Conservation (phyloP, 306 rosid species). For the Mucuna pruriens region DNA sequence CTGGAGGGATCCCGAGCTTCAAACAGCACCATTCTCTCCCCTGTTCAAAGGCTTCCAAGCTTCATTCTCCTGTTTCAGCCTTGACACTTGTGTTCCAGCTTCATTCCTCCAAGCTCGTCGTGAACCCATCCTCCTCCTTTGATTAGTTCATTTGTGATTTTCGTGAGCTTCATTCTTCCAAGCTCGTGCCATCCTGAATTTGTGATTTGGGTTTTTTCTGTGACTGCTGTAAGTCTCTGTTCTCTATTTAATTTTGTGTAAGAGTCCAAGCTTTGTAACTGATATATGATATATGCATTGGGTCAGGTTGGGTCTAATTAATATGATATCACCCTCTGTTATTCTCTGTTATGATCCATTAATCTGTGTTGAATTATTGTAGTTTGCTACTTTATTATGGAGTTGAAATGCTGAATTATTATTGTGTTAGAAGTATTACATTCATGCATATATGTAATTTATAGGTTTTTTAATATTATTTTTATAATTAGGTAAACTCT, state of each 20-base stretch:
- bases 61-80: background rate
- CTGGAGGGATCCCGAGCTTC: background rate
- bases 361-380: background rate
- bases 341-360: background rate
- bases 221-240: background rate
- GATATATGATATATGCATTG: background rate
- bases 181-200: background rate
- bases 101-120: background rate
- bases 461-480: background rate
- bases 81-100: background rate
- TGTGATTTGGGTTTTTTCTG: background rate
- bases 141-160: background rate
- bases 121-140: background rate
- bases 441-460: background rate
- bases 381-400: background rate
- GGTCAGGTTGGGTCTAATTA: background rate
- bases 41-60: background rate
- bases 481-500: background rate
- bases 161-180: background rate
- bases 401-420: background rate
- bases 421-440: background rate
- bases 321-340: background rate
- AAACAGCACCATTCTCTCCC: too few relatives aligned
- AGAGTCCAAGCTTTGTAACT: background rate
- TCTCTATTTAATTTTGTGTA: background rate